Evolutionary conservation across 2,329 filamentous ascomycete species (phyloP).

Genomic region (Ambrosiella xylebori): DNA sequence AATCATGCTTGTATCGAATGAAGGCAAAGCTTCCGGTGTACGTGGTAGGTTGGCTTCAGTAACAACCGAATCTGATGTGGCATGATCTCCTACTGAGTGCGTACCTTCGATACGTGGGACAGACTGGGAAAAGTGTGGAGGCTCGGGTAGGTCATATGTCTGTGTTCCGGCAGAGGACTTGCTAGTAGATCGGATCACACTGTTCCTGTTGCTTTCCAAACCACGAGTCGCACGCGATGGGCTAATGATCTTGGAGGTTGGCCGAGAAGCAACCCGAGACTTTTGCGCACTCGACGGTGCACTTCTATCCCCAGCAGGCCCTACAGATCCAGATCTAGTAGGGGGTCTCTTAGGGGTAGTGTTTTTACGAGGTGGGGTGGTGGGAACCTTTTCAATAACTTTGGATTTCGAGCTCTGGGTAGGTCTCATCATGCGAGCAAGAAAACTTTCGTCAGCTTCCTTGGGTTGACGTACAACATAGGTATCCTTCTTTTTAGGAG

Average conservation of each 20-base stretch:
- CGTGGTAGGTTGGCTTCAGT: slow-evolving; percentile 7
- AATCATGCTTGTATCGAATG: slow-evolving; percentile 10
- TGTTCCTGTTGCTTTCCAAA: not conserved
- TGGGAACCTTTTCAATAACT: slow-evolving; percentile 41
- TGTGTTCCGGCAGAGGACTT: slow-evolving; percentile 1
- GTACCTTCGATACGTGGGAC: not conserved
- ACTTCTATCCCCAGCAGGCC: slow-evolving; percentile 7
- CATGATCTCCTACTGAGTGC: not conserved
- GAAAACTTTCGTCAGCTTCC: slow-evolving; percentile 50
- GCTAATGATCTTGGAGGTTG: slow-evolving; percentile 6
- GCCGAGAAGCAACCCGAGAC: slow-evolving; percentile 9
- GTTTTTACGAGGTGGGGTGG: slow-evolving; percentile 31
- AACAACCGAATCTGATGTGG: not conserved
- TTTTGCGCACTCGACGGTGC: slow-evolving; percentile 4
- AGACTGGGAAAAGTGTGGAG: not conserved
- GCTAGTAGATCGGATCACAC: not conserved
- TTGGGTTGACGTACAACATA: slow-evolving; percentile 31
- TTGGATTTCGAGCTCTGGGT: slow-evolving; percentile 54
- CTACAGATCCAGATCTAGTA: slow-evolving; percentile 8
- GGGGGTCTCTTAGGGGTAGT: slow-evolving; percentile 9
- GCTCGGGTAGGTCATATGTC: not conserved
- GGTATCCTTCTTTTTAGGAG: slow-evolving; percentile 36
- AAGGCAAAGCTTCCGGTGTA: slow-evolving; percentile 10
- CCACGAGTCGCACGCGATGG: not conserved
- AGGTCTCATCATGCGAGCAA: slow-evolving; percentile 69